Evolutionary conservation across 345 rosid genomes (phyloP), one percentile per base, ranked within the genome.

Genomic region (Dipteronia sinensis): DNA sequence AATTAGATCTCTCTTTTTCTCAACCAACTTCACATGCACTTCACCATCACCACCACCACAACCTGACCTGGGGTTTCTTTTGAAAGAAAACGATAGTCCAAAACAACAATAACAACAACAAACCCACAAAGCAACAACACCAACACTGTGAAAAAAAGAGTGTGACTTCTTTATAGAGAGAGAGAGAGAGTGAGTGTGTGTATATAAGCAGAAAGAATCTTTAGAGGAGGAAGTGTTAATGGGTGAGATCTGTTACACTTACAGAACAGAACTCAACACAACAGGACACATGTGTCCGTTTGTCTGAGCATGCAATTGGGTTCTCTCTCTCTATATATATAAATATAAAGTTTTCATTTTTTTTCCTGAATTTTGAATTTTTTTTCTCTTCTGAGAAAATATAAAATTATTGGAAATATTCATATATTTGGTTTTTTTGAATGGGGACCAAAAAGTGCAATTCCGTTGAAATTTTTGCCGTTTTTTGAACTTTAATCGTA

Each of bases 1-100:
- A 74, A 64, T 74, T 74, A 46, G 63, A 77, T 72, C 75, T 65
- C 71, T 66, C 71, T 61, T 49, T 49, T 73, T 79, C 63, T 20
- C 78, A 81, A 83, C 84, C 82, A 86, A 85, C 87, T 83, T 90
- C 91, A 87, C 92, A 88, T 88, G 93, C 76, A 83, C 38, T 67
- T 80, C 84, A 78, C 65, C 80, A 72, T 65, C 61, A 55, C 61
- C 61, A 55, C 64, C 64, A 59, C 27, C 64, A 9, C 10, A 8
- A 19, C 63, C 62, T 56, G 62, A 56, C n/a, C 82, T 75, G 81
- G 66, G 78, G 89, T 66, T 77, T 74, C 86, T 83, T 87, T 86
- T 77, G 65, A 80, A 34, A 69, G 89, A 90, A 84, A 88, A 83
- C 67, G 83, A 88, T 76, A 67, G 79, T 74, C 71, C 62, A 67